Evolutionary conservation across 78 protist genomes (phyloP).

Genomic region (Mastigamoeba balamuthi): DNA sequence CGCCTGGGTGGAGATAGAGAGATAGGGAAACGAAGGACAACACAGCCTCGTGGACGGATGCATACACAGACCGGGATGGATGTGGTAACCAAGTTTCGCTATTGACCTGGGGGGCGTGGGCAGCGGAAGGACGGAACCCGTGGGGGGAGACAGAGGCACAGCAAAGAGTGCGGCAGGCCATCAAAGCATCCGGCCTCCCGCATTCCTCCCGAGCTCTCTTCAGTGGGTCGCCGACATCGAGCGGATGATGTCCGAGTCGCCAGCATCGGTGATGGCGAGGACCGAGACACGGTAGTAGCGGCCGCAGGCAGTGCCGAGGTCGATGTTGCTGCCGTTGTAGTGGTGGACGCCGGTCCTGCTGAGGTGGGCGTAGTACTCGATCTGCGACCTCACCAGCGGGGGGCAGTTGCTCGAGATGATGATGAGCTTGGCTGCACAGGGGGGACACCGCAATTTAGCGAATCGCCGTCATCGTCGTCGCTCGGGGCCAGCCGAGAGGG

Average conservation of each 20-base stretch:
- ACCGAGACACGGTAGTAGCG: conserved; percentile 82
- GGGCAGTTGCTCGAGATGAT: conserved; percentile 97
- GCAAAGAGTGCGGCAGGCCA: too few species aligned
- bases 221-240: too few species aligned
- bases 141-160: too few species aligned
- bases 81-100: too few species aligned
- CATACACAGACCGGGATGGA: too few species aligned
- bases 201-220: too few species aligned
- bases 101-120: too few species aligned
- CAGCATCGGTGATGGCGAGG: conserved; percentile 87
- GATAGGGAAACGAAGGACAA: too few species aligned
- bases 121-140: too few species aligned
- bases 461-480: neutral
- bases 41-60: too few species aligned
- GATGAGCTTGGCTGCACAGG: conserved; percentile 82
- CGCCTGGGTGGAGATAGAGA: too few species aligned
- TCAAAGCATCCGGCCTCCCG: too few species aligned
- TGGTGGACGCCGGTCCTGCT: conserved; percentile 92
- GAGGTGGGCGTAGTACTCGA: conserved; percentile 99
- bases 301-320: conserved; percentile 98
- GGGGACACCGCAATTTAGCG: neutral
- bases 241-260: conserved; percentile 95
- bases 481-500: neutral
- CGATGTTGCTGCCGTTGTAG: conserved; percentile 90
- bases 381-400: conserved; percentile 91